Conservation (phyloP, 2,329 filamentous ascomycete species). For the Lasiodiplodia sp. region DNA sequence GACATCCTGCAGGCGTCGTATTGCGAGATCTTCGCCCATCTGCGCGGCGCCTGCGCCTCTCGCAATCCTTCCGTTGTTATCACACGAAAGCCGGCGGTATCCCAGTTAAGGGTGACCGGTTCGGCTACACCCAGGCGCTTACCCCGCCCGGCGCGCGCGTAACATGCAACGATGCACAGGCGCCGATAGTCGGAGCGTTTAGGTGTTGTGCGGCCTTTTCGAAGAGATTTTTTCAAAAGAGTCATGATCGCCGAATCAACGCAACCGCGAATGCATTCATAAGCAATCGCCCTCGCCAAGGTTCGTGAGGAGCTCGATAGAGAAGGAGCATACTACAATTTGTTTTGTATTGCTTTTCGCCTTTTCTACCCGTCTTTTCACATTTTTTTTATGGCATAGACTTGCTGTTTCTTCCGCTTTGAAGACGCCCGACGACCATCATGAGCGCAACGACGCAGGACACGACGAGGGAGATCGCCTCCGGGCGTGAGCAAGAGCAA, state of each 20-base stretch:
- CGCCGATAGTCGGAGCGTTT: not conserved
- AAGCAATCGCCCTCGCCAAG: not conserved
- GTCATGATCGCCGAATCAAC: constrained; percentile 8
- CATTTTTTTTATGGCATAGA: not conserved
- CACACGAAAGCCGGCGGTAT: not conserved
- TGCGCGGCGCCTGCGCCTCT: too few species aligned
- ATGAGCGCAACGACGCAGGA: constrained; percentile 5
- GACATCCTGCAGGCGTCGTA: not conserved
- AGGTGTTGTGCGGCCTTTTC: constrained; percentile 2
- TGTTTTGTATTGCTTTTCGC: not conserved
- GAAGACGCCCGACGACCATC: not conserved
- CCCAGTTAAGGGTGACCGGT: constrained; percentile 16
- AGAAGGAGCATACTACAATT: not conserved
- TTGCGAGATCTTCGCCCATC: not conserved
- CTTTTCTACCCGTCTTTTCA: not conserved
- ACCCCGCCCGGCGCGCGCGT: not conserved
- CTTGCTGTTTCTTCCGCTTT: not conserved
- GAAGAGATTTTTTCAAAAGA: not conserved
- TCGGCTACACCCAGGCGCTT: not conserved
- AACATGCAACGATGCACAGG: not conserved
- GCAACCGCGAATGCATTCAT: constrained; percentile 1
- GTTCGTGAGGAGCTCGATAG: not conserved
- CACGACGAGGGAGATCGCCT: not conserved
- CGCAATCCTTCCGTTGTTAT: not conserved
- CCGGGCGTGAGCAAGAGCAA: constrained; percentile 4